Conservation (phyloP, 2,329 filamentous ascomycete species). For the Penicillium griseofulvum region DNA sequence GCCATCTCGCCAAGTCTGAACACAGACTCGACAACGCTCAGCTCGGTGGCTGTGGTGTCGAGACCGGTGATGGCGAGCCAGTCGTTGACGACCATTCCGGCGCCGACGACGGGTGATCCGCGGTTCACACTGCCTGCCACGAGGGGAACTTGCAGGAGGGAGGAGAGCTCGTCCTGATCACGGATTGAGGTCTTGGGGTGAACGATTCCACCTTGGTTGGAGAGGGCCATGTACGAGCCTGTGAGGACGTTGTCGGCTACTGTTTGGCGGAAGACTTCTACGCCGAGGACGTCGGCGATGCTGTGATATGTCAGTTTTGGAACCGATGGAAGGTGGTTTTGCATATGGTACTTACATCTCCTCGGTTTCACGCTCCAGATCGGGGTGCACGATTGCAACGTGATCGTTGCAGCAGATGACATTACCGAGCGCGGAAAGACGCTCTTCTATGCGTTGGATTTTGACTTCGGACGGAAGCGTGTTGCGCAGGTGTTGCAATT, state of each 20-base stretch:
- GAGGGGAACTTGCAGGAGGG: conserved; percentile 88
- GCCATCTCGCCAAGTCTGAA: conserved; percentile 88
- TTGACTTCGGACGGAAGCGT: conserved; percentile 86
- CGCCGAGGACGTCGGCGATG: conserved; percentile 77
- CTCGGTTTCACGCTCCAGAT: conserved; percentile 95
- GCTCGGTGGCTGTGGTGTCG: conserved; percentile 94
- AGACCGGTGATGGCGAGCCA: conserved; percentile 93
- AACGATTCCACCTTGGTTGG: conserved; percentile 93
- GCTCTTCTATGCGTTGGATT: conserved; percentile 97
- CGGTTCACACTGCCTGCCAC: conserved; percentile 93
- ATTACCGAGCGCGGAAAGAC: conserved; percentile 90
- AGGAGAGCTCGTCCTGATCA: conserved; percentile 95
- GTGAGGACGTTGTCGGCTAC: conserved; percentile 96
- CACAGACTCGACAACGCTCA: conserved; percentile 93
- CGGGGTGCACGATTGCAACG: conserved; percentile 92
- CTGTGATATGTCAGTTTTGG: conserved; percentile 23
- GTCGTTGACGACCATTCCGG: conserved; percentile 95
- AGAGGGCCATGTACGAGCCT: conserved; percentile 92
- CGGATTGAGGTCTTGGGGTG: conserved; percentile 96
- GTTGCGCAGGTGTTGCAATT: conserved; percentile 95
- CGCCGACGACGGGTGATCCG: conserved; percentile 90
- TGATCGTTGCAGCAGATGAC: conserved; percentile 97
- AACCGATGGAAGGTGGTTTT: too few relatives aligned
- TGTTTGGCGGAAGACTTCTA: conserved; percentile 72
- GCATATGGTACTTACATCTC: conserved; percentile 68